Percentiles rank a stretch among this genome's conserved stretches.
Evolutionary conservation across 371 early-diverging fungal genomes (phyloP).

Genomic region (Thermomucor indicae-seudaticae): DNA sequence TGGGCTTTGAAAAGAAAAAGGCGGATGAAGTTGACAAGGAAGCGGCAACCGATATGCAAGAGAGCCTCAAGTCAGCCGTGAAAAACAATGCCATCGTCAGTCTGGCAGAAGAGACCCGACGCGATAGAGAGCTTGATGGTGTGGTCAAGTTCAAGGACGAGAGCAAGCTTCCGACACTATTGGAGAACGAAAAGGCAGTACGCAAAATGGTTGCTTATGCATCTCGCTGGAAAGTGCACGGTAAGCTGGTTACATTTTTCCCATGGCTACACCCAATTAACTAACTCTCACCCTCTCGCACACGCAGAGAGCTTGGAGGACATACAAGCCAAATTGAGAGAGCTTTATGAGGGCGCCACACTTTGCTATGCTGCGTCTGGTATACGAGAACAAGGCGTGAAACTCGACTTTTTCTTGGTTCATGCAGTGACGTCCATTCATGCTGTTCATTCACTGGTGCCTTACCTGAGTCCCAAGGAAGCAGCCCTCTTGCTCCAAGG

Average conservation of each 20-base stretch:
- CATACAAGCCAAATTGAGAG: slow-evolving; percentile 28
- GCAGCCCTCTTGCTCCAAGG: slow-evolving; percentile 33
- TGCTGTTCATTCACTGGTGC: slow-evolving; percentile 42
- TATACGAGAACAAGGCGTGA: slow-evolving; percentile 22
- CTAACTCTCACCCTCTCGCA: too few species aligned
- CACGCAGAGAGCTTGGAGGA: slow-evolving; percentile 20
- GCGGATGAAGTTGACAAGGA: too few species aligned
- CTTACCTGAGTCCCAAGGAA: slow-evolving; percentile 25
- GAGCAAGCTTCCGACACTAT: slow-evolving; percentile 15
- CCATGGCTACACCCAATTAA: too few species aligned
- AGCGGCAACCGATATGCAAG: slow-evolving; percentile 4
- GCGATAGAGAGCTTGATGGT: slow-evolving; percentile 32
- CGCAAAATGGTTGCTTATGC: slow-evolving; percentile 26
- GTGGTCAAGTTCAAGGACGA: slow-evolving; percentile 10
- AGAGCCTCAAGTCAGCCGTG: background rate
- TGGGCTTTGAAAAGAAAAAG: too few species aligned
- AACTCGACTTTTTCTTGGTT: slow-evolving; percentile 48
- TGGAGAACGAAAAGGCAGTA: slow-evolving; percentile 17
- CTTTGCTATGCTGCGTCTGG: slow-evolving; percentile 27
- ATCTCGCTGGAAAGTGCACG: slow-evolving; percentile 28
- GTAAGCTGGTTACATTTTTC: slow-evolving; percentile 5
- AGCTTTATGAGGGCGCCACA: slow-evolving; percentile 22
- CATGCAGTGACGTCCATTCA: slow-evolving; percentile 52
- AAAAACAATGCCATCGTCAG: slow-evolving; percentile 21
- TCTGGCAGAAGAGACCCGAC: slow-evolving; percentile 18